These are phyloP conservation scores for Paramecium sexaurelia DNA, from an alignment of 73 alveolate species.

Conservation along the genomic window DNA sequence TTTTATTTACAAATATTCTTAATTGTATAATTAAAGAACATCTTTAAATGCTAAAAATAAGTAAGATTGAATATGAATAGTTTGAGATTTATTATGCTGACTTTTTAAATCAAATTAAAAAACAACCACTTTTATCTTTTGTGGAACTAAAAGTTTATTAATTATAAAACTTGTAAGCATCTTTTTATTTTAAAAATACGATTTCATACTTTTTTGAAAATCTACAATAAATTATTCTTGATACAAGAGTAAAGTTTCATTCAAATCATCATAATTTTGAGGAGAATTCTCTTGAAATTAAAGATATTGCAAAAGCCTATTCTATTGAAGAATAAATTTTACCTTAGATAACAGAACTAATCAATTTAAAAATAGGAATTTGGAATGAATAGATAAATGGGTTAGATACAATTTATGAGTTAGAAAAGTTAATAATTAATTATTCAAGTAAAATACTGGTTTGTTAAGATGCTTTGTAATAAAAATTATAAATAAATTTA, in stretches of 20 bases:
- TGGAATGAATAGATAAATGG: conserved; percentile 2
- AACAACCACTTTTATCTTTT: background rate
- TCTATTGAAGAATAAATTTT: background rate
- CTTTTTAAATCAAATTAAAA: background rate
- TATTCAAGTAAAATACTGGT: background rate
- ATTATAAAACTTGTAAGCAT: background rate
- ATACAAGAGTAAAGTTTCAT: no score
- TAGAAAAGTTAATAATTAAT: background rate
- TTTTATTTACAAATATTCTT: background rate
- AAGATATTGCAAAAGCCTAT: background rate
- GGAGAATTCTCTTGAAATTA: background rate
- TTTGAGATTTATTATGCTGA: background rate
- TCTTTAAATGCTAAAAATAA: no score
- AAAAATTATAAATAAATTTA: background rate
- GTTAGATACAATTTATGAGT: background rate
- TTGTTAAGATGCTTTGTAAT: background rate
- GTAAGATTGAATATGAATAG: background rate
- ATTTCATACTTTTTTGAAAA: background rate
- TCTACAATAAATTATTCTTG: background rate
- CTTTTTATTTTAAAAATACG: background rate
- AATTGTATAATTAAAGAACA: background rate
- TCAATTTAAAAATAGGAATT: background rate
- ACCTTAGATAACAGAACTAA: background rate
- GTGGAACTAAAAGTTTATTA: background rate
- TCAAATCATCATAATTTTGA: background rate